Evolutionary conservation across 164 flowering plant genomes (phyloP).

Genomic region (Cinnamomum micranthum): DNA sequence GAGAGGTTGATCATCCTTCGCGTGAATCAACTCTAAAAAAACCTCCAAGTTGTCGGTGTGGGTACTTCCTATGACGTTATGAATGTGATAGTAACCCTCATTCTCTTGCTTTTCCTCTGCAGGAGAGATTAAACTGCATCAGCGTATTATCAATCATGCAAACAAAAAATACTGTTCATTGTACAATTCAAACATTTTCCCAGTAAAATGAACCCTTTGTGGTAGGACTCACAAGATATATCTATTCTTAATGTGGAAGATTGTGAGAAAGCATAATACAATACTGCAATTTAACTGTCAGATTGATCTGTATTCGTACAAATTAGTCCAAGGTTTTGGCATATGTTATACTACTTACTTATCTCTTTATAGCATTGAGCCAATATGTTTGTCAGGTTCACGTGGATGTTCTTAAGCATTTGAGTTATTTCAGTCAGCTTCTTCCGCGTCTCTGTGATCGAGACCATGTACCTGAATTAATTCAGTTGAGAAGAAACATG

Average conservation of each 20-base stretch:
- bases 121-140: too few species aligned
- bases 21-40: slow-evolving; percentile 43
- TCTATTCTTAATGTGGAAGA: too few species aligned
- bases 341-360: slow-evolving; percentile 29
- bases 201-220: too few species aligned
- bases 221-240: too few species aligned
- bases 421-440: slow-evolving; percentile 70
- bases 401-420: slow-evolving; percentile 45
- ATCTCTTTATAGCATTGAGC: slow-evolving; percentile 36
- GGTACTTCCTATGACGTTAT: slow-evolving; percentile 33
- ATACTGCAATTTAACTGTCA: too few species aligned
- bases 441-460: slow-evolving; percentile 62
- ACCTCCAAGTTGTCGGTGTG: slow-evolving; percentile 70
- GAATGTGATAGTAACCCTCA: slow-evolving; percentile 40
- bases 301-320: background rate
- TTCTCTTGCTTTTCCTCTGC: slow-evolving; percentile 46
- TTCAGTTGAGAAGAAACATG: background rate
- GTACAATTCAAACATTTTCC: too few species aligned
- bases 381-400: slow-evolving; percentile 43
- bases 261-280: too few species aligned
- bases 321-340: background rate
- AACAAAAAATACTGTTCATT: too few species aligned
- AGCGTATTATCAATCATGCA: too few species aligned
- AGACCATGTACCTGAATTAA: slow-evolving; percentile 14
- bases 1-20: slow-evolving; percentile 56